Base-by-base conservation (phyloP, 257 asterid genomes). In the Penstemon eatonii region DNA sequence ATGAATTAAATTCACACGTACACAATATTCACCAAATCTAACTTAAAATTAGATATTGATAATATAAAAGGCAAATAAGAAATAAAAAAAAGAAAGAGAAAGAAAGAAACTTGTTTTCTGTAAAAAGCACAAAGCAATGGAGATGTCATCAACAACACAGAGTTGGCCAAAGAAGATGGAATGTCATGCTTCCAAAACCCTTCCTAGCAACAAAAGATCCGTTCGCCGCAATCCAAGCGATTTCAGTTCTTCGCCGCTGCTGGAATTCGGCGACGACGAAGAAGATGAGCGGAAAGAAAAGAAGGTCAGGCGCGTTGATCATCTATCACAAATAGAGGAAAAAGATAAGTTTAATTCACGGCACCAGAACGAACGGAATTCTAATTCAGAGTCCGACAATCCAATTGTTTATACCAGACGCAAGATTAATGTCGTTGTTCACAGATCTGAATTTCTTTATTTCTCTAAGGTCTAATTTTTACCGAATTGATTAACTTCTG, bases 261-360 rank as follows among this genome's bases (percentile, higher is more conserved):
- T 78, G 7, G 82, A 78, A 9, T 73, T 66, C 13, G 80, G 78
- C 60, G 86, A 85, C 42, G 90, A 85, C 9, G 2, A 25, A 25
- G 97, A 91, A 4, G 96, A 94, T 75, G 96, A 94, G 53, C 58
- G 91, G 69, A 77, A 79, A 51, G 73, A 83, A 80, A 85, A 85
- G 78, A 85, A 85, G 62, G 87, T 85, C 52, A 85, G 83, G 81
- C 89, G 83, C 11, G 88, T 79, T 8, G 84, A 76, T 8, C 85
- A 82, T 9, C 55, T 85, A 73, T 88, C 91, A 9, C 75, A 78
- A 70, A 75, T 77, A 19, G 69, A 76, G 15, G 83, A 67, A 2
- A 75, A 11, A 13, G 25, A 9, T 50, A 40, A 3, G 53, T 63
- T 65, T 25, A 25, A 25, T 25, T 25, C 33, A 25, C 33, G 33